A percentile compares a stretch with the other conserved stretches of the same genome.
Evolutionary conservation across 768 basidiomycete species (phyloP).

Genomic region (Leccinum aurantiacum): DNA sequence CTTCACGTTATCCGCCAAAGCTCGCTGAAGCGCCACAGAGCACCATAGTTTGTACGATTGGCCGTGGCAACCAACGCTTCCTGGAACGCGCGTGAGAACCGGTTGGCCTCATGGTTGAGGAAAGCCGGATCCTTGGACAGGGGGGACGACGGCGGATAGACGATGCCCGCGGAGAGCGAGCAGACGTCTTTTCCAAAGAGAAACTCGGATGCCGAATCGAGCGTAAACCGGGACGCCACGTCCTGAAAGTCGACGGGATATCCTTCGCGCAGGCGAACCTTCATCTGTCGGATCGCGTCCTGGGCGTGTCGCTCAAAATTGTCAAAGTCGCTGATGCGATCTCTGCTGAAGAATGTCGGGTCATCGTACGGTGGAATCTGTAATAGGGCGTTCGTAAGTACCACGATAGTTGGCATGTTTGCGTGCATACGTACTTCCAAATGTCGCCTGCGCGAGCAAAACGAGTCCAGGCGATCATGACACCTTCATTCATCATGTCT

Average conservation of each 20-base stretch:
- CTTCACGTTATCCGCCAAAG: constrained; percentile 45
- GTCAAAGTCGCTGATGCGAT: constrained; percentile 41
- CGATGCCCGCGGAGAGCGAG: constrained; percentile 39
- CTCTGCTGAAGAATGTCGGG: constrained; percentile 42
- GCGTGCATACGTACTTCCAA: constrained; percentile 37
- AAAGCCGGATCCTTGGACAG: constrained; percentile 23
- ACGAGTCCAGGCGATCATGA: neutral
- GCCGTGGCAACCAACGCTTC: constrained; percentile 30
- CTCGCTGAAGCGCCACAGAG: constrained; percentile 45
- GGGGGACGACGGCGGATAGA: constrained; percentile 30
- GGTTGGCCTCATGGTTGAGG: neutral
- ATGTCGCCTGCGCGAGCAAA: constrained; percentile 25
- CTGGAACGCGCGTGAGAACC: no score
- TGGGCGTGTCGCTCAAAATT: constrained; percentile 39
- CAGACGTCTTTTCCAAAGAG: constrained; percentile 47
- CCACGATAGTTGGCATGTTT: no score
- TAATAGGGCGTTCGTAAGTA: no score
- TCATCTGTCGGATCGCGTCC: constrained; percentile 34
- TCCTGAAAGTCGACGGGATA: constrained; percentile 47
- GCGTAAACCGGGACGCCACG: constrained; percentile 44
- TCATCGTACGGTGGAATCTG: constrained; percentile 44
- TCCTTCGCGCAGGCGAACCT: constrained; percentile 34
- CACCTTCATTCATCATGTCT: neutral
- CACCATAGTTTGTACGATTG: constrained; percentile 37
- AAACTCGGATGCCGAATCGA: constrained; percentile 60